Conservation (phyloP, 2,329 filamentous ascomycete genomes). For the Lecanicillium sp. region DNA sequence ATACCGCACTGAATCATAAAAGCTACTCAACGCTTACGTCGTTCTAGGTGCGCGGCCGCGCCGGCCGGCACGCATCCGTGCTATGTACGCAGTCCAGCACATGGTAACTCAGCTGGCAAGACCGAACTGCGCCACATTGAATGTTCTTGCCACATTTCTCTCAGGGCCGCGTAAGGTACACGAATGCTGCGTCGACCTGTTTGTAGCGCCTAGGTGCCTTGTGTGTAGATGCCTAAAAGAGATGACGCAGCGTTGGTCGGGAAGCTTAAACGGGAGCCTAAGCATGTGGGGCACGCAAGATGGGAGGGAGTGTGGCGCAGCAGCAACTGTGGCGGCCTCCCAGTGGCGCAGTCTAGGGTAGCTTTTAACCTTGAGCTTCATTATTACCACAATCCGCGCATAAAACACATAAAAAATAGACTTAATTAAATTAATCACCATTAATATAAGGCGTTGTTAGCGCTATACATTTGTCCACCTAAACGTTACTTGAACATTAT, state of each 20-base stretch:
- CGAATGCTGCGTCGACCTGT: background rate
- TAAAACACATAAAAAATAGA: no score
- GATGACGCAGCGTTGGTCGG: conserved; percentile 5
- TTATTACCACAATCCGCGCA: no score
- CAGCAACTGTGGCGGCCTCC: conserved; percentile 5
- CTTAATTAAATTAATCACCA: no score
- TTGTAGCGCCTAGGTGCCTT: no score
- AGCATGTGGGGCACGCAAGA: no score
- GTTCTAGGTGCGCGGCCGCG: conserved; percentile 9
- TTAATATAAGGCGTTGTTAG: no score
- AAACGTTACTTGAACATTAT: no score
- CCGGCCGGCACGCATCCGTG: background rate
- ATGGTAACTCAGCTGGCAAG: conserved; percentile 5
- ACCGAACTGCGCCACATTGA: conserved; percentile 3
- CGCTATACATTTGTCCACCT: no score
- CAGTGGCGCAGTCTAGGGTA: no score
- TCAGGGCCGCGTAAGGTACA: conserved; percentile 5
- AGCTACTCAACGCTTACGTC: background rate
- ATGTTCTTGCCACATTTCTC: conserved; percentile 7
- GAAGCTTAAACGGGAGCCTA: conserved; percentile 7
- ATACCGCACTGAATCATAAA: background rate
- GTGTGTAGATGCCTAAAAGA: background rate
- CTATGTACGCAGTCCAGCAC: background rate
- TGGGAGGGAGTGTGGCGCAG: conserved; percentile 5
- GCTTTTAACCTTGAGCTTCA: no score